Base-by-base conservation (phyloP, 73 alveolate genomes). In the Paramecium bursaria region DNA sequence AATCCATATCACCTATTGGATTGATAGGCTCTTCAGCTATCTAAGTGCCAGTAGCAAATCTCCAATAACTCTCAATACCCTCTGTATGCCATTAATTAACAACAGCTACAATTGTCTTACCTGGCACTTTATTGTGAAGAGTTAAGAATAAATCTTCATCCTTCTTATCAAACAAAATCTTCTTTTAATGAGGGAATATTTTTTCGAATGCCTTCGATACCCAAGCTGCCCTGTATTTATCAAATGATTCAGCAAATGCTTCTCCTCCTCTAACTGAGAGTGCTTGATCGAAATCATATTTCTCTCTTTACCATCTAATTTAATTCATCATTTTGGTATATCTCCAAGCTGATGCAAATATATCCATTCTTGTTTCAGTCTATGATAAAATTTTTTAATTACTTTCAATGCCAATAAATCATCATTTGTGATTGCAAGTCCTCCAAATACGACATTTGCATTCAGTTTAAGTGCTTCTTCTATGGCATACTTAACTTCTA, bases 51-150 rank as follows among this genome's bases (percentile, higher is more conserved):
- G 89, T 79, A 42, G 89, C 50, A 44, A 49, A 73, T 53, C 91
- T 67, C 97, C 97, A 92, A 61, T 75, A 91, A 74, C 80, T 90
- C 73, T 92, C 97, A 73, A 92, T 87, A 17, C 97, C 97, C 73
- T 86, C 93, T 75, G 88, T 74, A 48, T 92, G 97, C 97, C 97
- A 92, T 75, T 92, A 82, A 88, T 92, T 92, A 54, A 92, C 97
- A 23, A 92, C 92, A 27, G 93, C 97, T 10, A 92, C 97, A n/a
- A 92, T 79, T 19, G 75, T 90, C 88, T 92, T 86, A 46, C 93
- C 94, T 50, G 89, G 89, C 21, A 74, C 88, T 14, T 85, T 46
- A 23, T 86, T 75, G 76, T 90, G 87, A 49, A 92, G 88, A 13
- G 86, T 48, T 74, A 61, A 85, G 87, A 79, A 92, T 39, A 92